Conservation (phyloP, 1,139 yeast species). For the Protomyces macrosporus region DNA sequence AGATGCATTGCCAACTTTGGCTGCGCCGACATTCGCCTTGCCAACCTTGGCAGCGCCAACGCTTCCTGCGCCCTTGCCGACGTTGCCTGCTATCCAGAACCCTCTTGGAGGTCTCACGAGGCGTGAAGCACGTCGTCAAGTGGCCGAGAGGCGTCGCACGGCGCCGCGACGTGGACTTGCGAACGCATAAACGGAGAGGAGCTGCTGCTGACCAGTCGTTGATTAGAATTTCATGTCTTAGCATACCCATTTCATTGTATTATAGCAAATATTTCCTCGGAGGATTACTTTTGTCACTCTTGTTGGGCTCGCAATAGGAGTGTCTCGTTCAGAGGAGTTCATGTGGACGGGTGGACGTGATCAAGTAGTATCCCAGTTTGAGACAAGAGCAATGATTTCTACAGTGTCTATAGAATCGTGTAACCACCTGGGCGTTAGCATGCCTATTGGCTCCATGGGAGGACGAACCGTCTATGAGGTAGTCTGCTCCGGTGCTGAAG, state of each 20-base stretch:
- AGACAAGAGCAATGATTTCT: neutral
- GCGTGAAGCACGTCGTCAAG: neutral
- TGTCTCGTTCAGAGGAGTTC: too few relatives aligned
- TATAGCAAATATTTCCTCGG: too few relatives aligned
- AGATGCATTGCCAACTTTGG: neutral
- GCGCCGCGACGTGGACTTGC: neutral
- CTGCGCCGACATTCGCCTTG: neutral
- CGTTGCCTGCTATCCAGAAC: neutral
- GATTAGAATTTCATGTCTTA: too few relatives aligned
- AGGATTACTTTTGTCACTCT: too few relatives aligned
- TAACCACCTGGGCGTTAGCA: neutral
- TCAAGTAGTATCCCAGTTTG: too few relatives aligned
- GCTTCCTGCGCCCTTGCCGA: neutral
- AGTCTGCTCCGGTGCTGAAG: constrained; percentile 76
- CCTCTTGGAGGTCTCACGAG: too few relatives aligned
- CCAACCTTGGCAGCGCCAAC: neutral
- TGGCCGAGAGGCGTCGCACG: neutral
- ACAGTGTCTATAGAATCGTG: constrained; percentile 5
- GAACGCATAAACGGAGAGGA: neutral
- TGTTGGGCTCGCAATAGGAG: too few relatives aligned
- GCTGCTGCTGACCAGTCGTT: too few relatives aligned
- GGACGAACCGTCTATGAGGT: constrained; percentile 79
- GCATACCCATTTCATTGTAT: too few relatives aligned
- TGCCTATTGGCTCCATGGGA: constrained; percentile 33
- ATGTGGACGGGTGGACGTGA: too few relatives aligned